Base-by-base conservation (phyloP, 257 asterid species). In the Cinchona pubescens region DNA sequence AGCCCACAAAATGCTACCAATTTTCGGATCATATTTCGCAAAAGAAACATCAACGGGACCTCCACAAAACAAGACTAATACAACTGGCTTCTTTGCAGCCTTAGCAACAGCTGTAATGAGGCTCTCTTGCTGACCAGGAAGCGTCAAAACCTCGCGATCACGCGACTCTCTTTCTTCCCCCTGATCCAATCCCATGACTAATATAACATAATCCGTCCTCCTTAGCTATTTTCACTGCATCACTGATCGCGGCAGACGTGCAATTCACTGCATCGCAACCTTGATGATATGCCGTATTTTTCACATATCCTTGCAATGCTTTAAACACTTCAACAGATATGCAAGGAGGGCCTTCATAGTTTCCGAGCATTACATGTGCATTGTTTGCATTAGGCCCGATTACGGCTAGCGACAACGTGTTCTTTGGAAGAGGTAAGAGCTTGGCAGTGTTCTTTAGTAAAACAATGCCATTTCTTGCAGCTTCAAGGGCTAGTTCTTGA, bases 151-250 rank as follows among this genome's bases (percentile, higher is more conserved):
- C 72, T 79, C 87, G 0, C 98, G 88, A 60, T 93, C 98, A 38
- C 4, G 81, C 45, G 76, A 83, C 76, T 93, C 98, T 9, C 38
- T 80, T 80, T 93, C 98, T 80, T 85, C 88, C 55, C 76, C 55
- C 71, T 83, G 91, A 82, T 87, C 94, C 90, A 91, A 72, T 3
- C 98, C 98, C 98, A 93, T 88, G 53, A 91, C 96, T 76, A 93
- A 62, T 56, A 93, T 87, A 5, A 91, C 97, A 25, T 82, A 80
- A 65, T 93, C 97, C 2, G 90, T 91, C 72, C 72, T 32, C 32
- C 72, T 81, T 82, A 0, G 96, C 96, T 1, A 49, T 70, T 0
- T 58, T 40, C 29, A 87, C 92, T 0, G 96, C 96, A 4, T 78
- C 87, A n/a, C 27, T 78, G 0, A 83, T 78, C 15, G 78, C 76